These are phyloP conservation scores for Trametes cingulata DNA, from an alignment of 768 basidiomycete species.

Conservation along the genomic window DNA sequence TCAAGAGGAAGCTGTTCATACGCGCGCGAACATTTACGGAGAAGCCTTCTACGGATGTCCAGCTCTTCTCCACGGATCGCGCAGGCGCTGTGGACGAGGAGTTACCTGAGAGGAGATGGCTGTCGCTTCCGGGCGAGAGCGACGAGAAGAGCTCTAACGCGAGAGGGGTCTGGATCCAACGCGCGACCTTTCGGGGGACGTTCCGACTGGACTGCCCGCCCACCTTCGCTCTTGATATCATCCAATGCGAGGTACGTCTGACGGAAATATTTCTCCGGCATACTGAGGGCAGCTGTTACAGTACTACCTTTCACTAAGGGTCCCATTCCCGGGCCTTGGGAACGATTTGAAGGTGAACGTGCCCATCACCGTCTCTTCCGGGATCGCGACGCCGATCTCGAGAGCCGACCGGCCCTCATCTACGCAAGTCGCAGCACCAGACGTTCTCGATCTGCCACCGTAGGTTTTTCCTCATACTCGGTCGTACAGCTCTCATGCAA, in stretches of 20 bases:
- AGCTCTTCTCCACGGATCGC: too few species aligned
- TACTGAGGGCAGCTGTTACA: neutral
- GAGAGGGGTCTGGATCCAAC: constrained; percentile 16
- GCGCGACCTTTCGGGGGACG: neutral
- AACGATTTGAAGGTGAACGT: constrained; percentile 3
- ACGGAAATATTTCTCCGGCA: neutral
- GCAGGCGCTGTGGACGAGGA: neutral
- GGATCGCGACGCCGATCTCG: neutral
- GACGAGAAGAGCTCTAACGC: neutral
- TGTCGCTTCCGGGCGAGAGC: neutral
- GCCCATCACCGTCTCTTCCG: constrained; percentile 4
- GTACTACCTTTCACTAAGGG: constrained; percentile 8
- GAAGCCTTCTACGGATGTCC: too few species aligned
- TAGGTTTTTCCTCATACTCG: neutral
- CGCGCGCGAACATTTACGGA: neutral
- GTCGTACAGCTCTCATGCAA: too few species aligned
- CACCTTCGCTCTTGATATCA: neutral
- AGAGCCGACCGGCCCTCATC: neutral
- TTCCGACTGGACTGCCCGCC: constrained; percentile 16
- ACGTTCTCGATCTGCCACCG: neutral
- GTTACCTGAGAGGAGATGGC: neutral
- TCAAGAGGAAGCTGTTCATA: constrained; percentile 5
- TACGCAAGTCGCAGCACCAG: neutral
- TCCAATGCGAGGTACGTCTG: constrained; percentile 7
- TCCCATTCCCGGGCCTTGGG: constrained; percentile 7